A percentile compares a stretch with the other conserved stretches of the same genome.
Conservation (phyloP, 2,329 filamentous ascomycete genomes). For the Escovopsis weberi region DNA sequence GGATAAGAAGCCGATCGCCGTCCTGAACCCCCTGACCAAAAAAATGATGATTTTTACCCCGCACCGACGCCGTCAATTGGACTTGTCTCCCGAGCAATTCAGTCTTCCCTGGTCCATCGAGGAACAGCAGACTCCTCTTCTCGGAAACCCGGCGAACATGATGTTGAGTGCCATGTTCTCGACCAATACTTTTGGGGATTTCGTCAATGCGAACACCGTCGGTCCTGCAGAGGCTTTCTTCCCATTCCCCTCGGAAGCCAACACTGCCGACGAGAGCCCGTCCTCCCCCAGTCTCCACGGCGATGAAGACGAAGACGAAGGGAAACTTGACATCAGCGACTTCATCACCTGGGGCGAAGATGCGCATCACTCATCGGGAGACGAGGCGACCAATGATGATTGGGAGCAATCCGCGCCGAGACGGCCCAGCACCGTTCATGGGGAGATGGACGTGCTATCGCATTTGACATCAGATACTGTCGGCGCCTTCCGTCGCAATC, state of each 20-base stretch:
- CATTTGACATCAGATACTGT: conserved; percentile 54
- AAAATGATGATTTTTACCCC: conserved; percentile 53
- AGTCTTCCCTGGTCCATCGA: conserved; percentile 31
- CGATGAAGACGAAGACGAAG: conserved; percentile 52
- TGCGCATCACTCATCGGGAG: conserved; percentile 42
- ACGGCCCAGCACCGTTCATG: conserved; percentile 32
- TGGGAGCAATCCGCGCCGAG: conserved; percentile 36
- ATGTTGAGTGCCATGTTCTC: conserved; percentile 65
- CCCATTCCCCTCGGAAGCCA: conserved; percentile 48
- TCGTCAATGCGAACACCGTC: conserved; percentile 49
- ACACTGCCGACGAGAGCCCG: conserved; percentile 35
- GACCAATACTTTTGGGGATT: conserved; percentile 39
- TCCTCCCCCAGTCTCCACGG: conserved; percentile 21
- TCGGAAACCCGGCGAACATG: conserved; percentile 55
- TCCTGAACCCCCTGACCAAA: conserved; percentile 40
- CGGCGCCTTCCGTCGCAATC: conserved; percentile 61
- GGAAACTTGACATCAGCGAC: conserved; percentile 52
- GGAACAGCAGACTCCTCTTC: conserved; percentile 37
- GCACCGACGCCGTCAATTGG: conserved; percentile 31
- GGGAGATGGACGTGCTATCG: conserved; percentile 36
- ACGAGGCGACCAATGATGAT: conserved; percentile 38
- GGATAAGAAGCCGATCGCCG: conserved; percentile 42
- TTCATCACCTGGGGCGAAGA: conserved; percentile 54
- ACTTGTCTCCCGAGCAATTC: conserved; percentile 41
- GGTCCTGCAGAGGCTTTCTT: conserved; percentile 67